Conservation (phyloP, 768 basidiomycete species). For the Paxillus involutus region DNA sequence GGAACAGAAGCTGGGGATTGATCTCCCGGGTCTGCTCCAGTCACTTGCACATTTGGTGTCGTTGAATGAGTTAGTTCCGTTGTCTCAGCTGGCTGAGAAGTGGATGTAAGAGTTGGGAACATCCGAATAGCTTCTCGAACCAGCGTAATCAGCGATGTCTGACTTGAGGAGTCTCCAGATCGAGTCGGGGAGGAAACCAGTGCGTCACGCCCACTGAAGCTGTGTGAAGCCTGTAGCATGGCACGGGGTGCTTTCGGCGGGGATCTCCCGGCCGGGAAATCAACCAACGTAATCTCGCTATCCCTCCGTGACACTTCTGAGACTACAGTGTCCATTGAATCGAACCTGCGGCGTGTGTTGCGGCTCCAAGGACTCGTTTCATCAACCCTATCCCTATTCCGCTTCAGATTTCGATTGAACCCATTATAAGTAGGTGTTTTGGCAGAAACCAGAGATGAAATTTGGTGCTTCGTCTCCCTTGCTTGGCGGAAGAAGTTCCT, state of each 20-base stretch:
- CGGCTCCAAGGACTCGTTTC: conserved; percentile 11
- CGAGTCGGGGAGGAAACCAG: conserved; percentile 5
- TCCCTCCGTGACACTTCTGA: conserved; percentile 22
- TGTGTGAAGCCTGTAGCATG: conserved; percentile 14
- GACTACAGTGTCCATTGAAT: conserved; percentile 9
- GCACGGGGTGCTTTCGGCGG: conserved; percentile 22
- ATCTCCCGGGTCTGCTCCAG: not conserved
- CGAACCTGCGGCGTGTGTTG: conserved; percentile 15
- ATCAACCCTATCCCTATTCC: conserved; percentile 11
- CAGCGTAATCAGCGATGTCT: conserved; percentile 2
- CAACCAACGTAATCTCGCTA: conserved; percentile 26
- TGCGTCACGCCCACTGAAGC: not conserved
- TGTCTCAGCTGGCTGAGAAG: not conserved
- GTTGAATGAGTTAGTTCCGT: not conserved
- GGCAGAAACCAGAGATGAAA: conserved; percentile 10
- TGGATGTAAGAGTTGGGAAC: conserved; percentile 6
- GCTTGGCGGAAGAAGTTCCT: conserved; percentile 17
- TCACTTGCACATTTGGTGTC: not conserved
- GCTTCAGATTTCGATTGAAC: conserved; percentile 6
- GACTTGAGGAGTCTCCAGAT: not conserved
- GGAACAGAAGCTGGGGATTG: not conserved
- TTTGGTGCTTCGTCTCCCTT: conserved; percentile 24
- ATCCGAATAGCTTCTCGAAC: conserved; percentile 2
- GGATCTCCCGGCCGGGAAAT: conserved; percentile 7
- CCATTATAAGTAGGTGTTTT: conserved; percentile 2